Conservation (phyloP, 371 early-diverging fungal genomes). For the Phascolomyces articulosus region DNA sequence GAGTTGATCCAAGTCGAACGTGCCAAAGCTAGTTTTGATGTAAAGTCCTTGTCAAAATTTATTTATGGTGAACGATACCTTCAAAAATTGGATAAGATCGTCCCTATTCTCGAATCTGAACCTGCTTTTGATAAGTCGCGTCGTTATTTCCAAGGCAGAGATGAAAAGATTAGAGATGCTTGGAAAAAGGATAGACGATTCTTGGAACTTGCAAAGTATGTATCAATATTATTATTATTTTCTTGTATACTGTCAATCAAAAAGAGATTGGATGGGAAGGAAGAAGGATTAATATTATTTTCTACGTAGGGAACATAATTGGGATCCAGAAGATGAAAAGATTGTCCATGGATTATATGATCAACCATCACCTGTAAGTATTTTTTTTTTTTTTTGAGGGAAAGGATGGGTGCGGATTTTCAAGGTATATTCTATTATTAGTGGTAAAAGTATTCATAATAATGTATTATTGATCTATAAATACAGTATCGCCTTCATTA, state of each 20-base stretch:
- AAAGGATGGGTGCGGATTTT: too few relatives aligned
- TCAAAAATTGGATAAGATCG: slow-evolving; percentile 43
- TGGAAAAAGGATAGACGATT: slow-evolving; percentile 53
- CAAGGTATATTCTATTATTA: neutral
- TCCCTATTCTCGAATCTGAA: slow-evolving; percentile 52
- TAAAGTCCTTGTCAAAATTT: slow-evolving; percentile 50
- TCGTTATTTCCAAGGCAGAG: slow-evolving; percentile 55
- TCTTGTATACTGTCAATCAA: too few relatives aligned
- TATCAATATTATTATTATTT: too few relatives aligned
- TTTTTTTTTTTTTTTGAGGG: too few relatives aligned
- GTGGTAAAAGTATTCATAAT: neutral
- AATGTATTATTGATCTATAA: neutral
- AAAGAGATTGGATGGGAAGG: too few relatives aligned
- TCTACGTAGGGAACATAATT: slow-evolving; percentile 47
- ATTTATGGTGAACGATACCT: slow-evolving; percentile 56
- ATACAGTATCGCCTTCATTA: slow-evolving; percentile 56
- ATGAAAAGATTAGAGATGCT: slow-evolving; percentile 45
- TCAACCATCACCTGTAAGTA: slow-evolving; percentile 46
- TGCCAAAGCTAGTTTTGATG: slow-evolving; percentile 55
- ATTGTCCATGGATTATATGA: slow-evolving; percentile 46
- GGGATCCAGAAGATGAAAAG: slow-evolving; percentile 39
- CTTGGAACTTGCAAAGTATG: slow-evolving; percentile 45
- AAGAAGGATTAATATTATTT: too few relatives aligned
- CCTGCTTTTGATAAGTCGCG: slow-evolving; percentile 59
- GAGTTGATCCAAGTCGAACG: slow-evolving; percentile 59